Base-by-base conservation (phyloP, 2,329 filamentous ascomycete genomes). In the Beauveria caledonica region DNA sequence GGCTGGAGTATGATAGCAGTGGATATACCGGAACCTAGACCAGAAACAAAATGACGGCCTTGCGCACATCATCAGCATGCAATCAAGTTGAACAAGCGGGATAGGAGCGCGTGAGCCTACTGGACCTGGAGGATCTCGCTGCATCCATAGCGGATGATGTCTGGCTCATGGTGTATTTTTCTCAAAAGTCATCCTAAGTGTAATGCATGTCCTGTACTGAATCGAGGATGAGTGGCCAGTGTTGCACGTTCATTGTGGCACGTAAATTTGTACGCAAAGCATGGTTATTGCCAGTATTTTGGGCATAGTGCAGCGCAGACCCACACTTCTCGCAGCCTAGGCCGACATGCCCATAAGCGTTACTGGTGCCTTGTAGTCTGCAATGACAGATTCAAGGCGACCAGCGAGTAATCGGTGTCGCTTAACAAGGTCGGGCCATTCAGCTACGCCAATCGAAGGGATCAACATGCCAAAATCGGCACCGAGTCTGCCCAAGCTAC, bases 381-480 rank as follows among this genome's bases (percentile, higher is more conserved):
- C 84, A 53, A 87, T 84, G 62, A 86, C 86, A 2, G 82, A 81
- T 72, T 93, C 89, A 51, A 92, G 73, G 42, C 90, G 84, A 10
- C 91, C 90, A 19, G 92, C 91, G 68, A 97, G 80, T 13, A 92
- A 81, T 48, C 90, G 85, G 76, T 97, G 93, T 66, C 93, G 89
- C 73, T 89, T 90, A 72, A 96, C 91, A 39, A 96, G 84, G 62
- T 92, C 89, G 42, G 92, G 89, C 92, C 92, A 97, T 73, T 96
- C 86, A 63, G 82, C 77, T 54, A 83, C 78, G 1, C 79, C 79
- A 39, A 71, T 65, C 11, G 66, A 67, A 9, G 92, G 90, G 61
- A 97, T 80, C 65, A 97, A 84, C 77, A 96, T 83, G 60, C 92
- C 88, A 73, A 99, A 99, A 72, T 99, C 94, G 1, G 90, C 92